phyloP scores from a whole-genome alignment of 2,329 filamentous ascomycete species.

The Aspergillus sojae region DNA sequence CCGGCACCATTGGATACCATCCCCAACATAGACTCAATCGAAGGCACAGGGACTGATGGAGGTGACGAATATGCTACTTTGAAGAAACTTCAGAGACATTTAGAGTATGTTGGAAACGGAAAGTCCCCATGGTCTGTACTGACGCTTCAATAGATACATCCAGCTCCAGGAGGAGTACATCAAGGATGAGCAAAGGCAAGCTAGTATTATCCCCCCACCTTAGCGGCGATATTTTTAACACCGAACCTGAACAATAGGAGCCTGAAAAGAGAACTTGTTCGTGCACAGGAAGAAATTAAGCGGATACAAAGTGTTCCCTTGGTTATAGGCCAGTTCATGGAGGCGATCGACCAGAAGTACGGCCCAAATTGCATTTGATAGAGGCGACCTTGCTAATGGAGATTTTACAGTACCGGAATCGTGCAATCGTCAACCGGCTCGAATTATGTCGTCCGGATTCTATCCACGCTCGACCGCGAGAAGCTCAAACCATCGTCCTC shows the following conservation, averaged over 20 bases:
- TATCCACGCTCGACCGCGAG: conserved; percentile 97
- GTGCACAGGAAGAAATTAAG: conserved; percentile 99
- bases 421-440: conserved; percentile 98
- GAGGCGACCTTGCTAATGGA: conserved; percentile 13
- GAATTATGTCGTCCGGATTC: conserved; percentile 97
- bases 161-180: conserved; percentile 99
- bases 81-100: conserved; percentile 94
- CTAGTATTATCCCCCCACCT: neutral
- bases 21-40: conserved; percentile 86
- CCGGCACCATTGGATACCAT: conserved; percentile 74
- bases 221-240: conserved; percentile 12
- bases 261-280: conserved; percentile 93
- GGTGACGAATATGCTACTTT: conserved; percentile 92
- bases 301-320: conserved; percentile 97
- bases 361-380: conserved; percentile 25
- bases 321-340: conserved; percentile 99
- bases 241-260: conserved; percentile 59
- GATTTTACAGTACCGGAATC: conserved; percentile 76
- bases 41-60: conserved; percentile 77
- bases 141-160: conserved; percentile 67
- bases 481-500: conserved; percentile 97
- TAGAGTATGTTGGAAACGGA: conserved; percentile 67
- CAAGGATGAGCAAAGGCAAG: conserved; percentile 95
- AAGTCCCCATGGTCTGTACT: conserved; percentile 16
- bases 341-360: conserved; percentile 98